Evolutionary conservation across 768 basidiomycete species (phyloP).

Genomic region (Leccinum longicurvipes): DNA sequence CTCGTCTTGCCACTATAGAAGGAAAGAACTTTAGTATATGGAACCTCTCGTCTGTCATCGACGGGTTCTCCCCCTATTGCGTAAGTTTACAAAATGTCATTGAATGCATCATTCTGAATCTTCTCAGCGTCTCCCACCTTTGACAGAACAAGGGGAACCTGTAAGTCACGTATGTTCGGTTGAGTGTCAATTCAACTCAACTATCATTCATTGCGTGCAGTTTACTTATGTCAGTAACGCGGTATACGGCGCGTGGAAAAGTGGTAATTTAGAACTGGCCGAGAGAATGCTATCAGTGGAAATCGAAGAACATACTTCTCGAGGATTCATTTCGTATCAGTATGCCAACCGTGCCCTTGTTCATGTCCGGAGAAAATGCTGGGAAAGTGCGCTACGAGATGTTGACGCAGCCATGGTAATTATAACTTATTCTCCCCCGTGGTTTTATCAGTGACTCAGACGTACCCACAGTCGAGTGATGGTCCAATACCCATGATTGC

Average conservation of each 20-base stretch:
- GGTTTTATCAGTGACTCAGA: background rate
- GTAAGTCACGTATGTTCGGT: background rate
- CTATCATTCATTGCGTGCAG: background rate
- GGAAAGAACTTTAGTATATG: background rate
- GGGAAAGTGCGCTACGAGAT: constrained; percentile 6
- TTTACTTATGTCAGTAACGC: constrained; percentile 10
- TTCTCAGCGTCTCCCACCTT: constrained; percentile 3
- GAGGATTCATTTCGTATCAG: background rate
- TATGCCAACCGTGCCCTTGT: constrained; percentile 17
- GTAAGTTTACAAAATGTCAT: background rate
- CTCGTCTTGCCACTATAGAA: background rate
- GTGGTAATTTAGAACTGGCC: background rate
- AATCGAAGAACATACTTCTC: background rate
- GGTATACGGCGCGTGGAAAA: constrained; percentile 4
- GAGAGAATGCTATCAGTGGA: constrained; percentile 11
- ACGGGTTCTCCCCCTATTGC: background rate
- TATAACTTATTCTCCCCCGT: background rate
- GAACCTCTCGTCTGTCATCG: background rate
- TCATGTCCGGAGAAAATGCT: constrained; percentile 2
- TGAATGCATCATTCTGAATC: background rate
- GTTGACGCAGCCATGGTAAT: background rate
- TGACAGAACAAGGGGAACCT: background rate
- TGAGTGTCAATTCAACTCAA: background rate
- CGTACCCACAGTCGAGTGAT: background rate
- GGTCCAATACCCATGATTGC: background rate